These are phyloP conservation scores for Aspergillus luchuensis DNA, from an alignment of 2,329 filamentous ascomycete genomes.

Conservation along the genomic window DNA sequence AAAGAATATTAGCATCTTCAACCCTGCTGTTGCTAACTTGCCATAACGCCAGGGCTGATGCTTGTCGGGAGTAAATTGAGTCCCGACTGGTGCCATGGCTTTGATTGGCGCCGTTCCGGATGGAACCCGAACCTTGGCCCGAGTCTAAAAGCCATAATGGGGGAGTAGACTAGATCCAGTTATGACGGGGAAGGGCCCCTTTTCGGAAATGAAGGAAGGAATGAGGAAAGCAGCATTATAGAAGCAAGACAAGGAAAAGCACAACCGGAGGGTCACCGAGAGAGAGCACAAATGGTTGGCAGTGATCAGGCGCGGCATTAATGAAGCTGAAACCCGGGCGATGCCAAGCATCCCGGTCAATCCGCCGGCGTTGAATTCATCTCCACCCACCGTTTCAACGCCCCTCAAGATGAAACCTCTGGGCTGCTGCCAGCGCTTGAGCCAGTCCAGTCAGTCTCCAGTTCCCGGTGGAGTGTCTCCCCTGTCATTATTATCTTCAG, in stretches of 20 bases:
- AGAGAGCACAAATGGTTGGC: not conserved
- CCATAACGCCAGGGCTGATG: not conserved
- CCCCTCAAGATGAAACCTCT: slow-evolving; percentile 26
- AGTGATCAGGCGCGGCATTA: slow-evolving; percentile 13
- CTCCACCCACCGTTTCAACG: slow-evolving; percentile 21
- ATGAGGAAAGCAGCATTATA: not conserved
- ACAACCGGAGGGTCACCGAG: too few relatives aligned
- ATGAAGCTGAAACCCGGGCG: slow-evolving; percentile 28
- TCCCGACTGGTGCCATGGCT: not conserved
- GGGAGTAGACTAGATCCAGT: not conserved
- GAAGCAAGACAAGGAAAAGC: too few relatives aligned
- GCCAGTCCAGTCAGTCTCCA: not conserved
- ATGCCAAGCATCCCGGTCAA: slow-evolving; percentile 21
- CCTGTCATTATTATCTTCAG: slow-evolving; percentile 9
- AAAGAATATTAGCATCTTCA: too few relatives aligned
- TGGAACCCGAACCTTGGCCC: slow-evolving; percentile 2
- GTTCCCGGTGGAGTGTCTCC: slow-evolving; percentile 14
- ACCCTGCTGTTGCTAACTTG: not conserved
- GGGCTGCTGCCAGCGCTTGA: slow-evolving; percentile 17
- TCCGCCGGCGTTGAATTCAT: not conserved
- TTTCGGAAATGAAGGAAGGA: not conserved
- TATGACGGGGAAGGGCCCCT: not conserved
- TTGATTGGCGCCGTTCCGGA: not conserved
- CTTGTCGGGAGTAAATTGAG: slow-evolving; percentile 5
- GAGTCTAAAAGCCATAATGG: not conserved